Evolutionary conservation across 495 filamentous ascomycete species (phyloP).

Genomic region (Hypoxylon lienhwacheense): DNA sequence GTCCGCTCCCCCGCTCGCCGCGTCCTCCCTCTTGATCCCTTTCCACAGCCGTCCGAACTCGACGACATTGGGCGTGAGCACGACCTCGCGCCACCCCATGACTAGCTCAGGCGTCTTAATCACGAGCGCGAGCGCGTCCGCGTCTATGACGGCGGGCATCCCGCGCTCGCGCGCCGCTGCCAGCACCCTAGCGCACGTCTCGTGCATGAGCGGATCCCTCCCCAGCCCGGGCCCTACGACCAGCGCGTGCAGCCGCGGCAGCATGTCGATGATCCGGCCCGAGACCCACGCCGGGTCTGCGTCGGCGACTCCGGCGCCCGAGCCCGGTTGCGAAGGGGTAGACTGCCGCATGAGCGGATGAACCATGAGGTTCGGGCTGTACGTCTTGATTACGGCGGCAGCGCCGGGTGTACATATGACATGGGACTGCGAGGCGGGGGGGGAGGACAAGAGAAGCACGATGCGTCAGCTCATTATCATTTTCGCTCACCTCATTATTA

Average conservation of each 20-base stretch:
- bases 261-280: conserved; percentile 72
- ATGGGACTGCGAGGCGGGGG: conserved; percentile 72
- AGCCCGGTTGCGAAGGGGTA: conserved; percentile 42
- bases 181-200: conserved; percentile 79
- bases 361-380: conserved; percentile 98
- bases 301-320: conserved; percentile 42
- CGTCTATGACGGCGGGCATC: conserved; percentile 87
- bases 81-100: conserved; percentile 77
- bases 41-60: conserved; percentile 85
- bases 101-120: conserved; percentile 75
- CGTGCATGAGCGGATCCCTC: conserved; percentile 85
- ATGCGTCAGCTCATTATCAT: too few relatives aligned
- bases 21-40: conserved; percentile 55
- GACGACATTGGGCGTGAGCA: conserved; percentile 91
- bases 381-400: conserved; percentile 89
- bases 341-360: conserved; percentile 91
- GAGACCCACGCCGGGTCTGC: conserved; percentile 61
- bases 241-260: conserved; percentile 84
- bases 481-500: not conserved
- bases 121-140: conserved; percentile 81
- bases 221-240: conserved; percentile 94
- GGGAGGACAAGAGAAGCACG: too few relatives aligned
- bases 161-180: conserved; percentile 70
- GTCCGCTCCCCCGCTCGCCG: conserved; percentile 46
- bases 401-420: conserved; percentile 93